Evolutionary conservation across 2,329 filamentous ascomycete species (phyloP).

Genomic region (Colletotrichum tabaci): DNA sequence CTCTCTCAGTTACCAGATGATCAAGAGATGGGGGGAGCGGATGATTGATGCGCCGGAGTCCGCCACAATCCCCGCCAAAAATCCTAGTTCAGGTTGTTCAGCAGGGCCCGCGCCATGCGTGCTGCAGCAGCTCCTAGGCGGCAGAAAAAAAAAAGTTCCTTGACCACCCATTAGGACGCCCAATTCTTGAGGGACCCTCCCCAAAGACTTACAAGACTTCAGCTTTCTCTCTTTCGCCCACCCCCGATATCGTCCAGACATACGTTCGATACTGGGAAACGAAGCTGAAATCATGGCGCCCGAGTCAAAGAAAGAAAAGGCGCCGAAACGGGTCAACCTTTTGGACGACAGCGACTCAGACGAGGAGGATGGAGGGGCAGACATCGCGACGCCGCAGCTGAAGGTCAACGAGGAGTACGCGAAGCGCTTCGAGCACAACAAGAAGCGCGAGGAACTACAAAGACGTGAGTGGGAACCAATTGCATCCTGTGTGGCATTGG

Average conservation of each 20-base stretch:
- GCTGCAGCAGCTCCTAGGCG: slow-evolving; percentile 22
- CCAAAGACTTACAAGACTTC: slow-evolving; percentile 13
- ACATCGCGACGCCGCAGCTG: slow-evolving; percentile 62
- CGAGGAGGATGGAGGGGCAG: slow-evolving; percentile 58
- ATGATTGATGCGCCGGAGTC: slow-evolving; percentile 34
- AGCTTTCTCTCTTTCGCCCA: background rate
- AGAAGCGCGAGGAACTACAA: slow-evolving; percentile 91
- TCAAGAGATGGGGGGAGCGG: slow-evolving; percentile 23
- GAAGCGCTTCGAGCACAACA: slow-evolving; percentile 93
- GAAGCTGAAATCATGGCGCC: slow-evolving; percentile 26
- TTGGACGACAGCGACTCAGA: slow-evolving; percentile 71
- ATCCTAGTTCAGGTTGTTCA: slow-evolving; percentile 19
- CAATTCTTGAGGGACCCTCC: slow-evolving; percentile 19
- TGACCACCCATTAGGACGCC: slow-evolving; percentile 33
- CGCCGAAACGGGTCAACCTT: slow-evolving; percentile 62
- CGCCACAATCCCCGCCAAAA: slow-evolving; percentile 43
- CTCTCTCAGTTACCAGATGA: slow-evolving; percentile 27
- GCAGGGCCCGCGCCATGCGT: slow-evolving; percentile 29
- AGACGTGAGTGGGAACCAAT: slow-evolving; percentile 64
- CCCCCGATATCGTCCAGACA: background rate
- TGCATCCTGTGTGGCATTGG: background rate
- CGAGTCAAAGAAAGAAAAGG: slow-evolving; percentile 30
- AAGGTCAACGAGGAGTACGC: slow-evolving; percentile 95
- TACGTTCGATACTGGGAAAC: background rate
- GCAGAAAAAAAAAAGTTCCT: slow-evolving; percentile 43